phyloP scores from a whole-genome alignment of 2,329 filamentous ascomycete genomes.

The Monilinia aucupariae region DNA sequence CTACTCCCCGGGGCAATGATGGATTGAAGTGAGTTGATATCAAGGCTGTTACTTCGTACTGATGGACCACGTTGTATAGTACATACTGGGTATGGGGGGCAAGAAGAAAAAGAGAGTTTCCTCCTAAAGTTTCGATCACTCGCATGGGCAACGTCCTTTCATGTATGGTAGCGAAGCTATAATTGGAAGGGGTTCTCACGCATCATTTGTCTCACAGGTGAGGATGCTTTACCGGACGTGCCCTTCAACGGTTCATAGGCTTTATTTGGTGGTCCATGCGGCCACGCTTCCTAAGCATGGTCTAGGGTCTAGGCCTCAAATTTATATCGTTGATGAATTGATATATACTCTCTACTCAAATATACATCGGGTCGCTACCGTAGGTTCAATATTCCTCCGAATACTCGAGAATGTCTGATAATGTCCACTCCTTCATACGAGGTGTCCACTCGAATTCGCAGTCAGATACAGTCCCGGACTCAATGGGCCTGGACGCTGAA shows the following conservation, averaged over 20 bases:
- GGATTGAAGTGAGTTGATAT: too few relatives aligned
- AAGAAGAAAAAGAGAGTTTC: slow-evolving; percentile 1
- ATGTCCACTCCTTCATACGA: slow-evolving; percentile 2
- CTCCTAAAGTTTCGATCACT: background rate
- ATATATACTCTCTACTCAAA: slow-evolving; percentile 6
- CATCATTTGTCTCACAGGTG: slow-evolving; percentile 1
- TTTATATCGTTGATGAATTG: background rate
- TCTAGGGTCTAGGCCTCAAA: background rate
- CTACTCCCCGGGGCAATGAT: background rate
- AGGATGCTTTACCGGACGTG: slow-evolving; percentile 4
- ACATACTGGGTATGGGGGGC: background rate
- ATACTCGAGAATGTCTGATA: slow-evolving; percentile 1
- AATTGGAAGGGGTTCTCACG: background rate
- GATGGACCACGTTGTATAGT: background rate
- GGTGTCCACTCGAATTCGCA: background rate
- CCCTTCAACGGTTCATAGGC: slow-evolving; percentile 7
- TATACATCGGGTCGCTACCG: slow-evolving; percentile 5
- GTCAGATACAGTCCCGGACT: background rate
- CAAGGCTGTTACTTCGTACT: background rate
- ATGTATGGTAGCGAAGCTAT: slow-evolving; percentile 2
- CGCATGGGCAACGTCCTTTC: slow-evolving; percentile 1
- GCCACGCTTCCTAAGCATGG: background rate
- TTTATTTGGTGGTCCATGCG: background rate
- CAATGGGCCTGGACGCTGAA: background rate
- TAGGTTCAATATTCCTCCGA: background rate